Conservation (phyloP, 2,329 filamentous ascomycete species). For the Pyrenochaeta sp. region DNA sequence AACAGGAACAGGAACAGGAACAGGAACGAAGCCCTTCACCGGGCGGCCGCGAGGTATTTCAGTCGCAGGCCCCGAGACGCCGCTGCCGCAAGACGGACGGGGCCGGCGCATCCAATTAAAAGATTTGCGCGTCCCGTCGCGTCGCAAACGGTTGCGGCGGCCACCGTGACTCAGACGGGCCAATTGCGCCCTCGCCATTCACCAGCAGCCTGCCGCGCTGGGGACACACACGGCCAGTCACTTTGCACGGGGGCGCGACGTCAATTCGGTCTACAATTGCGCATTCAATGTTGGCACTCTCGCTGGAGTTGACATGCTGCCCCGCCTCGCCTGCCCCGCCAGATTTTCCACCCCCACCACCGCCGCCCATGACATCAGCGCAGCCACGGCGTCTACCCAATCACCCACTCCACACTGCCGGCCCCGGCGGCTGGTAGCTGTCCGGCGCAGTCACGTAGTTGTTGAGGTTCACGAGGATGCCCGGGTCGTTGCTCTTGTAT, state of each 20-base stretch:
- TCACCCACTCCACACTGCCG: conserved; percentile 31
- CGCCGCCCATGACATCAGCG: too few relatives aligned
- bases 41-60: conserved; percentile 28
- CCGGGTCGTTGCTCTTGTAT: conserved; percentile 35
- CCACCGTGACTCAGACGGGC: conserved; percentile 2
- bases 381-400: too few relatives aligned
- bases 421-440: conserved; percentile 31
- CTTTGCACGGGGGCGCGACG: too few relatives aligned
- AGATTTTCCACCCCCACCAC: too few relatives aligned
- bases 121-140: conserved; percentile 26
- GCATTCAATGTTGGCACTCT: neutral
- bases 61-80: conserved; percentile 21
- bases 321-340: conserved; percentile 22
- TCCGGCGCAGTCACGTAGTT: conserved; percentile 22
- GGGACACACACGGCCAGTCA: too few relatives aligned
- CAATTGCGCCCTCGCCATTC: conserved; percentile 6
- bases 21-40: too few relatives aligned
- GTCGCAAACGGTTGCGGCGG: conserved; percentile 7
- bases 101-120: conserved; percentile 26
- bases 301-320: conserved; percentile 12
- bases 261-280: neutral
- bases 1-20: too few relatives aligned
- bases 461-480: conserved; percentile 33
- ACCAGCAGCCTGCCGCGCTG: too few relatives aligned
- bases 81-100: conserved; percentile 11